Evolutionary conservation across 208 protist genomes (phyloP), one percentile per base, ranked within the genome.

Genomic region (Wallacemonas sp.): DNA sequence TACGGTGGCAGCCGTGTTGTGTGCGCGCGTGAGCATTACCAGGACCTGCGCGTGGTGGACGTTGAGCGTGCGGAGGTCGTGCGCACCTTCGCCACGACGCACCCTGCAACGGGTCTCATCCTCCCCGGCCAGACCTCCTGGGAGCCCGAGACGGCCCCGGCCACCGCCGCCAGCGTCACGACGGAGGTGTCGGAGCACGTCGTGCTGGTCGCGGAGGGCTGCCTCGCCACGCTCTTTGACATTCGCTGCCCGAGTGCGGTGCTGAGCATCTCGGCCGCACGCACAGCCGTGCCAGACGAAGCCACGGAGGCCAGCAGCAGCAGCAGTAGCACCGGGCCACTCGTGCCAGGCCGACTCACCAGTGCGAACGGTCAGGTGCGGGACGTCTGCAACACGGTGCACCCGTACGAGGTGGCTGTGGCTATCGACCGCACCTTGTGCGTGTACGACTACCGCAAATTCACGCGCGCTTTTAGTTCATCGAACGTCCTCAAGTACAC

Each of bases 391-490:
- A 62, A 29, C 21, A 86, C 80, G n/a, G 55, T 41, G 27, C 84
- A 81, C 55, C 72, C 82, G 9, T 82, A 75, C 63, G 84, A 95
- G 65, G 76, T 92, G 26, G 84, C 70, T n/a, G 30, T 78, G 16
- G 68, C 74, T 26, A 70, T 90, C 11, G 88, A 90, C 60, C 85
- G 88, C 3, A 77, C 85, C 3, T 33, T 95, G 16, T 86, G 72
- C 65, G 76, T 92, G 14, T 86, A 86, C 71, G 88, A 95, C 69
- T 55, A 86, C 38, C 85, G 88, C 61, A 95, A 92, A 66, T 95
- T 87, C 75, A 89, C 36, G 38, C 72, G 83, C 26, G 68, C 80
- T 27, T 69, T 72, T 34, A 81, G 83, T 30, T 76, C 76, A 5
- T 84, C 81, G 19, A 91, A 83, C 46, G 77, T 92, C 26, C 70